phyloP scores from a whole-genome alignment of 306 rosid species.

The Quercus berberidifolia region DNA sequence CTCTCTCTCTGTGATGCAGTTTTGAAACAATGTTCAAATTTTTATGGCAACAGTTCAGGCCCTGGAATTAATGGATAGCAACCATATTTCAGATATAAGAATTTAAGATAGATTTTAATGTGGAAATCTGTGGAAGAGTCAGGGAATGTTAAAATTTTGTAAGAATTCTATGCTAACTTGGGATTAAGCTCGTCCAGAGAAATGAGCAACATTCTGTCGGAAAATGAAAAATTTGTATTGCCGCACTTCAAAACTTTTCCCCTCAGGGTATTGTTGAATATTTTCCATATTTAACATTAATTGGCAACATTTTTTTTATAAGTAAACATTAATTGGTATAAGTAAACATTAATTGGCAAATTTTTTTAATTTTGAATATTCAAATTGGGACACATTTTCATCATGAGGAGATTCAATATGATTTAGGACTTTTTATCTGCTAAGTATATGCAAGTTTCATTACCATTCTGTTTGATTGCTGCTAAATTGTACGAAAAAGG shows the following conservation, averaged over 20 bases:
- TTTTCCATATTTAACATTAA: not conserved
- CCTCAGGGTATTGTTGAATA: not conserved
- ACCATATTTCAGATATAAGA: not conserved
- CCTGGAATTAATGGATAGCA: not conserved
- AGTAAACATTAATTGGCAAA: too few species aligned
- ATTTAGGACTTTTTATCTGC: not conserved
- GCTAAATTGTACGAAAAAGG: not conserved
- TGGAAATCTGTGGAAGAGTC: not conserved
- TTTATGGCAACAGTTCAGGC: not conserved
- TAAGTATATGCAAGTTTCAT: not conserved
- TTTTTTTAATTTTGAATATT: too few species aligned
- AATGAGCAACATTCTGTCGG: not conserved
- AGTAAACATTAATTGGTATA: too few species aligned
- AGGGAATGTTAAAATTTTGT: not conserved
- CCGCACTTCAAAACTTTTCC: not conserved
- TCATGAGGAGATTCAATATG: not conserved
- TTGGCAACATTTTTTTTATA: too few species aligned
- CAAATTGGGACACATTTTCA: not conserved
- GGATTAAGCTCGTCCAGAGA: not conserved
- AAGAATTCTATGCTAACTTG: not conserved
- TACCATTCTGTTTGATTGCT: not conserved
- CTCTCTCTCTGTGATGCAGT: not conserved
- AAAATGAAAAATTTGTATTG: not conserved
- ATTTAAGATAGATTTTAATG: not conserved
- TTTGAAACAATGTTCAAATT: conserved; percentile 1